phyloP scores from a whole-genome alignment of 2,329 filamentous ascomycete genomes.

The Cordyceps javanica region DNA sequence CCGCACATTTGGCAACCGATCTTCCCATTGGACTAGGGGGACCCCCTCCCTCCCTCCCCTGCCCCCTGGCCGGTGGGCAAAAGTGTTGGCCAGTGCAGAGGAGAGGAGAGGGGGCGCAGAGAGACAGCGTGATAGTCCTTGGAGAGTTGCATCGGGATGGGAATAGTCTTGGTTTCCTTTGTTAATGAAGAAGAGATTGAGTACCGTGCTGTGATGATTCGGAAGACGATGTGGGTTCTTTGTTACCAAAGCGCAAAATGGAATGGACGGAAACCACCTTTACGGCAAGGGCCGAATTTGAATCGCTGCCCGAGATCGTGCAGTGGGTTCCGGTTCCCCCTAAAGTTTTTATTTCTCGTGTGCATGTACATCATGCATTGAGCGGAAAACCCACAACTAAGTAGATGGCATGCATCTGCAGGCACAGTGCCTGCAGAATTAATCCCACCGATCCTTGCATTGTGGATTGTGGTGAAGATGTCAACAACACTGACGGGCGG shows the following conservation, averaged over 20 bases:
- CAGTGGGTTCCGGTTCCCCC: neutral
- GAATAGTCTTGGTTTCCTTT: no score
- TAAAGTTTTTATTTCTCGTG: neutral
- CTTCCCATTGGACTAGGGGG: neutral
- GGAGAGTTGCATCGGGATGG: no score
- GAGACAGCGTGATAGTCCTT: no score
- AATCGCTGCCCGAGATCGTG: constrained; percentile 11
- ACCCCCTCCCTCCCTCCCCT: neutral
- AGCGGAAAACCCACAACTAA: neutral
- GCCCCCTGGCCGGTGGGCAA: neutral
- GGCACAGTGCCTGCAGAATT: neutral
- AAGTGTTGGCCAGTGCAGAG: neutral
- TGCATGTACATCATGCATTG: neutral
- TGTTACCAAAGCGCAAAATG: neutral
- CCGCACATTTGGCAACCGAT: neutral
- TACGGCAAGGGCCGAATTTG: neutral
- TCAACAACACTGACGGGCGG: no score
- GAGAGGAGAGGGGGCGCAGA: neutral
- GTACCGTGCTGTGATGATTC: neutral
- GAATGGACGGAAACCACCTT: neutral
- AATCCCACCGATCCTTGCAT: neutral
- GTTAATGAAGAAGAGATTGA: neutral
- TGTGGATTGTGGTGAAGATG: neutral
- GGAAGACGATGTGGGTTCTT: neutral
- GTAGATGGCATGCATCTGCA: constrained; percentile 8